A percentile compares a stretch with the other conserved stretches of the same genome.
Evolutionary conservation across 768 basidiomycete species (phyloP).

Genomic region (Tulasnella sp.): DNA sequence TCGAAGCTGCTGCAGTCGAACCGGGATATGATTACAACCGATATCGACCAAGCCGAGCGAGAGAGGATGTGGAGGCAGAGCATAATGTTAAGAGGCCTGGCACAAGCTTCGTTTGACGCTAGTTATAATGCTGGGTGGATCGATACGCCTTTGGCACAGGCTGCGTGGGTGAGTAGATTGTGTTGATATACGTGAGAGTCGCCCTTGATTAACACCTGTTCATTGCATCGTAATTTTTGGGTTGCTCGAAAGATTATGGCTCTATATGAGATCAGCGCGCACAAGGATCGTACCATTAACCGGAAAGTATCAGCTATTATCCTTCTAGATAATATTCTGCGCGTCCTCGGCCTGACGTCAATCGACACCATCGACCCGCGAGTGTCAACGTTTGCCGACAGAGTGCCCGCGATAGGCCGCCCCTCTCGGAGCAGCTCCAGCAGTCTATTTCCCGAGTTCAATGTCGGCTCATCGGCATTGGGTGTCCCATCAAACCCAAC

Average conservation of each 20-base stretch:
- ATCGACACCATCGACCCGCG: conserved; percentile 13
- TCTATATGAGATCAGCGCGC: conserved; percentile 15
- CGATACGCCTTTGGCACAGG: conserved; percentile 11
- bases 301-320: neutral
- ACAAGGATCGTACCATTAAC: neutral
- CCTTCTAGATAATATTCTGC: conserved; percentile 11
- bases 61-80: neutral
- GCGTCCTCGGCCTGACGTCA: conserved; percentile 2
- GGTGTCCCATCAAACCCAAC: too few species aligned
- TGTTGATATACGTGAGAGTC: too few species aligned
- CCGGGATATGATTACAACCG: conserved; percentile 1
- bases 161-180: conserved; percentile 6
- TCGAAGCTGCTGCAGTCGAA: conserved; percentile 10
- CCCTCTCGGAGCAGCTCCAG: neutral
- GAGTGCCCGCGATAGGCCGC: conserved; percentile 6
- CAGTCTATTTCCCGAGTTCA: too few species aligned
- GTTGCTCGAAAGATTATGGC: neutral
- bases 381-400: conserved; percentile 1
- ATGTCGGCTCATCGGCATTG: too few species aligned
- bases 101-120: conserved; percentile 12
- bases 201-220: too few species aligned
- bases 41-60: neutral
- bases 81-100: conserved; percentile 6
- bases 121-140: conserved; percentile 15
- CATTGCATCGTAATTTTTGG: neutral